Base-by-base conservation (phyloP, 345 rosid species). In the Carallia brachiata region DNA sequence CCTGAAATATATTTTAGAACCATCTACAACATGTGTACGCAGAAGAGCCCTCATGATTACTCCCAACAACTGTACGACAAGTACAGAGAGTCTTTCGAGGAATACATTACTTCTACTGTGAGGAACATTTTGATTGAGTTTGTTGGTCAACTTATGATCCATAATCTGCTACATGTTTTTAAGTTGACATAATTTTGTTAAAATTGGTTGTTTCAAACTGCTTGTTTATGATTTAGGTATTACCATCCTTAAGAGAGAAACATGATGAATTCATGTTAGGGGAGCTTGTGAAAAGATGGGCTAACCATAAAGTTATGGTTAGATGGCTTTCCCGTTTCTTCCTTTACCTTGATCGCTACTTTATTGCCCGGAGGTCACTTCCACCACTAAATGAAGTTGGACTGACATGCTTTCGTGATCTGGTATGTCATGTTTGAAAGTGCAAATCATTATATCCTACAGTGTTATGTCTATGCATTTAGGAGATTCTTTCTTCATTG, bases 301-400 rank as follows among this genome's bases (percentile, higher is more conserved):
- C 74, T 6, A 80, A 83, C 65, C 82, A 83, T 75, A 81, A 81
- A 73, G 78, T 81, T 48, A 80, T 87, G 91, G 84, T 80, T 64
- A 69, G 81, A 75, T 83, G 87, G 87, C 80, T 87, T 65, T 80
- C 80, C 34, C 80, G 82, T 53, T 79, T 85, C 75, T 87, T 87
- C 72, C 61, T 78, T 69, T 85, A 81, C 68, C 86, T 87, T 36
- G 84, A 85, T 52, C 82, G 89, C 19, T 80, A 74, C 71, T 83
- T 79, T 56, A 70, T 83, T 64, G 71, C 78, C 17, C 80, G 84
- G 61, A 62, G 72, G 56, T 59, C 66, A 48, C 65, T 79, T 39
- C 83, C 82, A 67, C 60, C 83, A 10, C 86, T 87, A 31, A 79
- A 64, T 64, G 83, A 84, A 77, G 78, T 78, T 75, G 85, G 82